Evolutionary conservation across 805 yeast genomes (phyloP), one percentile per base, ranked within the genome.

Genomic region (Wickerhamomyces hampshirensis): DNA sequence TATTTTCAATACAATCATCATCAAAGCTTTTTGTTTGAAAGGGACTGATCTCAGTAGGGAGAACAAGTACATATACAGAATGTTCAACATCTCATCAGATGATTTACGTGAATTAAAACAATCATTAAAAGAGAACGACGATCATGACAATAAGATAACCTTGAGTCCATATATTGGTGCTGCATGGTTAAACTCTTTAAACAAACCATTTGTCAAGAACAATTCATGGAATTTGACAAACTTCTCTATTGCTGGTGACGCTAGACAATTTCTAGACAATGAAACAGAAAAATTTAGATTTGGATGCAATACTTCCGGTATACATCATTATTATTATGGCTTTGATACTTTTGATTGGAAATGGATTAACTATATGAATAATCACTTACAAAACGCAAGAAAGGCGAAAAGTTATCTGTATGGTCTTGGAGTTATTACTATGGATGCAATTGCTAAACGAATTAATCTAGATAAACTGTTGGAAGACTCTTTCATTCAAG

Each of bases 251-350:
- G 50, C 55, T 12, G 40, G 46, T 31, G 41, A 51, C 26, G 32
- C 53, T 21, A 40, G 55, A 30, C 41, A 43, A 26, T 47, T 26
- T 21, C 5, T 47, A 1, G 37, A 35, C 5, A 8, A 21, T 4
- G 46, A 43, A 11, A 11, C n/a, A 2, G 47, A 42, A 12, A 18
- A 16, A 13, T 45, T 29, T 24, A 44, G 39, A 29, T 51, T 40
- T 27, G 55, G 55, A 5, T 24, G 47, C 7, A 45, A 45, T 24
- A 43, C 47, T 4, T 43, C 42, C 5, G 55, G 55, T 4, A 28
- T 31, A 15, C 53, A 48, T 16, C 37, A 41, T 18, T 43, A 31
- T 16, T 42, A 41, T 31, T 18, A 12, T 4, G 44, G 39, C 1
- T 39, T 43, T 4, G 33, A 18, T 5, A 9, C 19, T 11, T 34